phyloP scores from a whole-genome alignment of 768 basidiomycete species.

The Rhodotorula diobovata region DNA sequence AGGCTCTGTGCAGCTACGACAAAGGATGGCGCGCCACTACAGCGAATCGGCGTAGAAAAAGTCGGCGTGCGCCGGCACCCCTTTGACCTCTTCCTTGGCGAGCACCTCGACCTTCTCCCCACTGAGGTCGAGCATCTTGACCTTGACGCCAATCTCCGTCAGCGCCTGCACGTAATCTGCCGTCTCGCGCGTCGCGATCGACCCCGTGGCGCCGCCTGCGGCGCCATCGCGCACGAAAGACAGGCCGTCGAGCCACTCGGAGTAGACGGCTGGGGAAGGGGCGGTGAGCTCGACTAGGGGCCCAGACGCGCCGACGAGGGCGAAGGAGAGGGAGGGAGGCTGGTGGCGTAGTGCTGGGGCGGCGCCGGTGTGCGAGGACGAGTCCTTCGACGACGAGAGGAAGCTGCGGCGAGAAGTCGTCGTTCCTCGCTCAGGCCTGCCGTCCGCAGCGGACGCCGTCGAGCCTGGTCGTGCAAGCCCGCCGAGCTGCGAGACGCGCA shows the following conservation, averaged over 20 bases:
- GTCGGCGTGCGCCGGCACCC: neutral
- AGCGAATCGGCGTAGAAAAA: conserved; percentile 11
- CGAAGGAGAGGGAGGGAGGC: conserved; percentile 60
- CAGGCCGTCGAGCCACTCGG: conserved; percentile 90
- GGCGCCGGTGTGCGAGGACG: conserved; percentile 42
- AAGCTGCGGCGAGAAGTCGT: conserved; percentile 41
- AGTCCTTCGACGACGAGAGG: neutral
- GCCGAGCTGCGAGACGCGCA: conserved; percentile 50
- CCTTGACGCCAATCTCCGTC: conserved; percentile 86
- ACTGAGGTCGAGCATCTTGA: conserved; percentile 80
- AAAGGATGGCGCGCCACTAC: neutral
- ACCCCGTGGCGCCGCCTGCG: too few species aligned
- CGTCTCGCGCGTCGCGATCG: conserved; percentile 77
- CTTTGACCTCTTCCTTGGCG: conserved; percentile 45
- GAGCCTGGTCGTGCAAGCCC: conserved; percentile 50
- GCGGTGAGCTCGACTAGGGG: conserved; percentile 74
- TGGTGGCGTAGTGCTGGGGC: conserved; percentile 45
- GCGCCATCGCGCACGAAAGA: conserved; percentile 64
- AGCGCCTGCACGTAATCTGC: conserved; percentile 75
- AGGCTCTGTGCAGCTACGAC: too few species aligned
- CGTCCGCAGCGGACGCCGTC: conserved; percentile 38
- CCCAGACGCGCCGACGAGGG: conserved; percentile 60
- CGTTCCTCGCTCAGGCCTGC: conserved; percentile 44
- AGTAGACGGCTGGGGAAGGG: conserved; percentile 71
- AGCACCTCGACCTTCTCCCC: conserved; percentile 88